Evolutionary conservation across 257 asterid species (phyloP).

Genomic region (Plantago elongata): DNA sequence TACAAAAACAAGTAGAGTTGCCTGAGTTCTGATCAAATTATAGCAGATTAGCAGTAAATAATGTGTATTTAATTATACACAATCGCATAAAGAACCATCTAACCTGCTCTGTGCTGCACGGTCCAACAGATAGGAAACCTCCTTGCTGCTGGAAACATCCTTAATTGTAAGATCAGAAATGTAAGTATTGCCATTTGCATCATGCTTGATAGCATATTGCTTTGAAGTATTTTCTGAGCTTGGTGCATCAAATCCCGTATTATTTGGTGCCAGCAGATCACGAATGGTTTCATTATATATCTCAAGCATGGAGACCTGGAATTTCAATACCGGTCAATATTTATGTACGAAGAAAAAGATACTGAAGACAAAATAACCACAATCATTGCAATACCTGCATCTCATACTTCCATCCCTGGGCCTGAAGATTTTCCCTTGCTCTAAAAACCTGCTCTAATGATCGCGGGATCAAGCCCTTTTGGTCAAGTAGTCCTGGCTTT

Average conservation of each 20-base stretch:
- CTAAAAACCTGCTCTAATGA: constrained; percentile 91
- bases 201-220: constrained; percentile 83
- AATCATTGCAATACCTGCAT: constrained; percentile 65
- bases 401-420: constrained; percentile 97
- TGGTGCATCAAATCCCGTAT: constrained; percentile 49
- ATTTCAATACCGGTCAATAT: not conserved
- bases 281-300: constrained; percentile 91
- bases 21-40: no score
- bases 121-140: constrained; percentile 83
- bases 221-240: constrained; percentile 57
- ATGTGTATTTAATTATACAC: no score
- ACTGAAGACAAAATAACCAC: constrained; percentile 1
- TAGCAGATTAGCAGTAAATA: no score
- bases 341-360: not conserved
- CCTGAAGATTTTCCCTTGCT: constrained; percentile 70
- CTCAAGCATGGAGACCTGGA: constrained; percentile 95
- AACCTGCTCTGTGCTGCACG: constrained; percentile 97
- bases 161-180: constrained; percentile 77
- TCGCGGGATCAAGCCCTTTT: constrained; percentile 89
- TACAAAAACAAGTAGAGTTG: no score
- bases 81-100: no score
- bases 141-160: constrained; percentile 82
- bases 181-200: constrained; percentile 66
- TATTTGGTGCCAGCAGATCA: constrained; percentile 66
- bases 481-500: constrained; percentile 52